Evolutionary conservation across 306 rosid genomes (phyloP).

Genomic region (Sicyos edulis): DNA sequence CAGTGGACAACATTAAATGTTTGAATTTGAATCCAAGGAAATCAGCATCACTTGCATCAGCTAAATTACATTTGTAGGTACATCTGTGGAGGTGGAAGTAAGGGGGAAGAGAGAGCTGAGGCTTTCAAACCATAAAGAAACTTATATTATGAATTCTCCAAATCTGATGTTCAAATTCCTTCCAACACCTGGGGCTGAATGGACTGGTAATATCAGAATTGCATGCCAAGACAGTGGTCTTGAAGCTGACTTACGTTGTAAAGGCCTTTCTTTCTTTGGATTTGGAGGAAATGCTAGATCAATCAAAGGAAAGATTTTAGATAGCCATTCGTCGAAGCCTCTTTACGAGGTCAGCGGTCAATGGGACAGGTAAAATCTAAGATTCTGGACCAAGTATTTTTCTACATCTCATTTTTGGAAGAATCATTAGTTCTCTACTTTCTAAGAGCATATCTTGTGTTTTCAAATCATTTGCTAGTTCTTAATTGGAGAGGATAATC

Average conservation of each 20-base stretch:
- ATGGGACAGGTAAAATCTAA: slow-evolving; percentile 65
- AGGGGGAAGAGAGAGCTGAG: slow-evolving; percentile 57
- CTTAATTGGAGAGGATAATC: too few species aligned
- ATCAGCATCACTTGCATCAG: too few species aligned
- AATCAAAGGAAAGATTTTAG: slow-evolving; percentile 57
- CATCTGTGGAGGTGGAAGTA: slow-evolving; percentile 58
- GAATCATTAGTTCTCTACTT: too few species aligned
- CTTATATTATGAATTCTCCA: slow-evolving; percentile 68
- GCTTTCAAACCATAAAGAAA: slow-evolving; percentile 68
- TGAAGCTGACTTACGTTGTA: slow-evolving; percentile 53
- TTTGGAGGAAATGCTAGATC: slow-evolving; percentile 45
- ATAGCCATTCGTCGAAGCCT: slow-evolving; percentile 35
- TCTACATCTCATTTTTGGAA: too few species aligned
- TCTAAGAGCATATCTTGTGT: too few species aligned
- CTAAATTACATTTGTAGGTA: slow-evolving; percentile 37
- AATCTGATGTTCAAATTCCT: slow-evolving; percentile 52
- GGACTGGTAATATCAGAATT: slow-evolving; percentile 61
- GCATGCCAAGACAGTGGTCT: slow-evolving; percentile 60
- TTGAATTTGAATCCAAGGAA: background rate
- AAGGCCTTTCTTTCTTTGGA: slow-evolving; percentile 41
- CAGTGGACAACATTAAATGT: background rate
- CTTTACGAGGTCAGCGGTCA: slow-evolving; percentile 74
- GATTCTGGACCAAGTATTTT: background rate
- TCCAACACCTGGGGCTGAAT: slow-evolving; percentile 50
- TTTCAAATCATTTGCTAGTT: too few species aligned